Evolutionary conservation across 108 stramenopile species (phyloP).

Genomic region (Parietichytrium sp.): DNA sequence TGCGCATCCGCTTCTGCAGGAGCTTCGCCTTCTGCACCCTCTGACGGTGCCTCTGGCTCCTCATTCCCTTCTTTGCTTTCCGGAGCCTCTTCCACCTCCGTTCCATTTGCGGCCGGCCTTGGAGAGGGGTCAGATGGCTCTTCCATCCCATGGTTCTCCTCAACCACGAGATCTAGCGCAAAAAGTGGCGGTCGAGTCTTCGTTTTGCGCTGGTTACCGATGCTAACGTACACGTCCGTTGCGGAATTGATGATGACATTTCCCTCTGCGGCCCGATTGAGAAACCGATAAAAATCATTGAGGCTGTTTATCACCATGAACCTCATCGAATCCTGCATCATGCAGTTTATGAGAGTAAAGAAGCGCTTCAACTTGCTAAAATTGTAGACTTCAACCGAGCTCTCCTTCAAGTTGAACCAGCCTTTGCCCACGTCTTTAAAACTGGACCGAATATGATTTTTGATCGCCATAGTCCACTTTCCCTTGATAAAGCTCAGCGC

Average conservation of each 20-base stretch:
- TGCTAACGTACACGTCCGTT: background rate
- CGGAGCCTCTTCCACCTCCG: background rate
- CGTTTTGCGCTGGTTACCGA: background rate
- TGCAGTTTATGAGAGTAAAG: conserved; percentile 46
- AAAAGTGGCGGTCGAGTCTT: conserved; percentile 14
- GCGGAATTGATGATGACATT: conserved; percentile 24
- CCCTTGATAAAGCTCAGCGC: conserved; percentile 46
- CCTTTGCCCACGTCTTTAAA: conserved; percentile 37
- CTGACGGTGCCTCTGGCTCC: background rate
- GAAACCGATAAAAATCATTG: conserved; percentile 50
- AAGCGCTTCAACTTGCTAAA: conserved; percentile 45
- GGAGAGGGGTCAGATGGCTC: background rate
- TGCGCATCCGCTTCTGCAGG: background rate
- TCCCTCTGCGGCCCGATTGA: conserved; percentile 46
- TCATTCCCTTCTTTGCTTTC: conserved; percentile 42
- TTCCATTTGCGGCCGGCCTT: background rate
- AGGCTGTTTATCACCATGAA: conserved; percentile 29
- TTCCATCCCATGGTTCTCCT: too few relatives aligned
- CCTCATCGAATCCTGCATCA: conserved; percentile 48
- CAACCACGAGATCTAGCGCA: conserved; percentile 42
- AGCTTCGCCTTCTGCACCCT: conserved; percentile 10
- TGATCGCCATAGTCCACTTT: conserved; percentile 48
- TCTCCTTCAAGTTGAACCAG: conserved; percentile 46
- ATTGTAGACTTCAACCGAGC: conserved; percentile 38
- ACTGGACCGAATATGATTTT: background rate